Percentiles rank a stretch among this genome's conserved stretches.
These are phyloP conservation scores for Solanum hybrid DNA, from an alignment of 305 asterid genomes.

Conservation along the genomic window DNA sequence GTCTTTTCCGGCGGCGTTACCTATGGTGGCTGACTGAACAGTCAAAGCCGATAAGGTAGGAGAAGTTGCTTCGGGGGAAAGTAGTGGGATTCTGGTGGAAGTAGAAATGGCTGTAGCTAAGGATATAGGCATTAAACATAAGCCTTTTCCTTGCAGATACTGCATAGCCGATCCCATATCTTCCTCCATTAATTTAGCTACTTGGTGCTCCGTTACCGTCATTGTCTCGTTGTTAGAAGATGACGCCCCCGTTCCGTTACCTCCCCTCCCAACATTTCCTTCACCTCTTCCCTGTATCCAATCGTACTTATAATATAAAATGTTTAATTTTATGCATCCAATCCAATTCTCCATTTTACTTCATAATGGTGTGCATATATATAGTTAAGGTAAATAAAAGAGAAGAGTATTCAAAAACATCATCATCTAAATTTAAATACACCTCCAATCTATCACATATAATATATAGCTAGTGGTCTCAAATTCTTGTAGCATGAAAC, in stretches of 20 bases:
- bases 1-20: constrained; percentile 31
- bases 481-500: too few species aligned
- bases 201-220: constrained; percentile 70
- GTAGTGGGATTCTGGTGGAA: constrained; percentile 33
- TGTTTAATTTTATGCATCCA: too few species aligned
- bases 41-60: constrained; percentile 65
- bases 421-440: too few species aligned
- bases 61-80: constrained; percentile 31
- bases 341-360: too few species aligned
- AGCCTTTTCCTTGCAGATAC: constrained; percentile 89
- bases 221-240: constrained; percentile 43
- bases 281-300: constrained; percentile 15
- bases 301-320: too few species aligned
- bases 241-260: constrained; percentile 50
- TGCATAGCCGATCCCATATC: constrained; percentile 97
- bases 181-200: constrained; percentile 82
- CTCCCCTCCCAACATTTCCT: constrained; percentile 21
- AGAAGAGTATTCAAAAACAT: too few species aligned
- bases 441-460: too few species aligned
- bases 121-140: constrained; percentile 86
- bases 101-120: constrained; percentile 79
- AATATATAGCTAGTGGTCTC: too few species aligned
- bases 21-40: constrained; percentile 50
- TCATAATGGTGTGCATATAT: too few species aligned
- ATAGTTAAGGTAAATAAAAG: too few species aligned